Evolutionary conservation across 2,329 filamentous ascomycete species (phyloP), one percentile per base, ranked within the genome.

Genomic region (Aspergillus unguis): DNA sequence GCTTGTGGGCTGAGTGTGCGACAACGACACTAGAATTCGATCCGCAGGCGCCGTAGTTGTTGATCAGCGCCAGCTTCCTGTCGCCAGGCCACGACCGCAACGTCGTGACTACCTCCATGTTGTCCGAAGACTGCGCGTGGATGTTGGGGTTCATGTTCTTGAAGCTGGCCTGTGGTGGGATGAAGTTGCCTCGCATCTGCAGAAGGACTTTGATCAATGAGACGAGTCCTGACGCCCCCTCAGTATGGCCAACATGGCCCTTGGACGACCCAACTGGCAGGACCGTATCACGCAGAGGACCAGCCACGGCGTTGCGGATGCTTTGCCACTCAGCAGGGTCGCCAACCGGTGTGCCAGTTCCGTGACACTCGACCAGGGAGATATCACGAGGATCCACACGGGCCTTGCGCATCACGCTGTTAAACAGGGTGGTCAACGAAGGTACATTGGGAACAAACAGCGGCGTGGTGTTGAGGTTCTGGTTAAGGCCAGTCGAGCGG

Each of bases 161-260:
- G 47, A 67, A 66, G 32, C 54, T 66, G 10, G 65, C 59, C 42
- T 68, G 66, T 9, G 53, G 56, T 2, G 64, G 62, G 9, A 68
- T 65, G 3, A 17, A 33, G 32, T 33, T 28, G 4, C 53, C 38
- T 1, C 62, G 8, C 31, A 70, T 59, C 59, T 68, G 65, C 38
- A 69, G 28, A 11, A 70, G 23, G 0, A 59, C 42, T 44, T 69
- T 68, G 32, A 69, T 58, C 6, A 71, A 45, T 0, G 57, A 50
- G 1, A 61, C 58, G 2, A 68, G 58, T 1, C 71, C 70, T 1
- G 70, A 65, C 1, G 67, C 58, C 1, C 59, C 54, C 52, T 71
- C 69, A 2, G 58, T 52, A 48, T 73, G 70, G 1, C 71, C 70
- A 25, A 72, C 55, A 31, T 58, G 54, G 3, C 58, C 65, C 49